These are phyloP conservation scores for Talaromyces amestolkiae DNA, from an alignment of 2,329 filamentous ascomycete genomes.

Conservation along the genomic window DNA sequence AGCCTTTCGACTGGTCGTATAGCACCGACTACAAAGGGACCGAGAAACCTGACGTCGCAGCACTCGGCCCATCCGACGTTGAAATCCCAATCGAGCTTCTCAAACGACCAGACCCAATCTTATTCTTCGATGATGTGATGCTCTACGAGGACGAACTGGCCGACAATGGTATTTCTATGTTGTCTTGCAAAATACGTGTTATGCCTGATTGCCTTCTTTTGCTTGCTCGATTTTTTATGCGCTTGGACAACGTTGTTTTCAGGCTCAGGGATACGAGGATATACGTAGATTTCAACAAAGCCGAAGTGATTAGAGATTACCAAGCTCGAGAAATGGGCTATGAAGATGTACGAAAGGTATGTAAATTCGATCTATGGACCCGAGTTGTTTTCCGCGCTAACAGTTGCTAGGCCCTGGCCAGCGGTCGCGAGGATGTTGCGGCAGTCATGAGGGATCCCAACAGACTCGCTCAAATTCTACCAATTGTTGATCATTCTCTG, in stretches of 20 bases:
- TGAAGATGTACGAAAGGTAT: slow-evolving; percentile 68
- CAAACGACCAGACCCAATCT: slow-evolving; percentile 83
- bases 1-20: slow-evolving; percentile 98
- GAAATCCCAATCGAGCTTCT: slow-evolving; percentile 82
- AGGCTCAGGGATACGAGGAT: slow-evolving; percentile 85
- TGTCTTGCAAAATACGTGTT: slow-evolving; percentile 87
- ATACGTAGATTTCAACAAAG: slow-evolving; percentile 81
- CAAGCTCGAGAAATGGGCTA: slow-evolving; percentile 82
- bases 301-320: slow-evolving; percentile 83
- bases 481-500: slow-evolving; percentile 65
- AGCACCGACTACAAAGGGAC: slow-evolving; percentile 83
- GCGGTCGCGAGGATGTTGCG: slow-evolving; percentile 69
- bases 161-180: slow-evolving; percentile 90
- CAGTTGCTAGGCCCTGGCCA: slow-evolving; percentile 46
- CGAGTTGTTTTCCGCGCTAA: background rate
- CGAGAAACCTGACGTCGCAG: slow-evolving; percentile 41
- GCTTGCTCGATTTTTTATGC: slow-evolving; percentile 84
- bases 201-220: slow-evolving; percentile 87
- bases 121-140: slow-evolving; percentile 95
- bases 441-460: slow-evolving; percentile 78
- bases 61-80: slow-evolving; percentile 47
- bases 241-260: slow-evolving; percentile 84
- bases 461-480: slow-evolving; percentile 66
- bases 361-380: slow-evolving; percentile 27
- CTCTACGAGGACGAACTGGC: slow-evolving; percentile 97